Percentiles rank a stretch among this genome's conserved stretches.
phyloP scores from a whole-genome alignment of 257 asterid genomes.

The Solanum pinnatisectum region DNA sequence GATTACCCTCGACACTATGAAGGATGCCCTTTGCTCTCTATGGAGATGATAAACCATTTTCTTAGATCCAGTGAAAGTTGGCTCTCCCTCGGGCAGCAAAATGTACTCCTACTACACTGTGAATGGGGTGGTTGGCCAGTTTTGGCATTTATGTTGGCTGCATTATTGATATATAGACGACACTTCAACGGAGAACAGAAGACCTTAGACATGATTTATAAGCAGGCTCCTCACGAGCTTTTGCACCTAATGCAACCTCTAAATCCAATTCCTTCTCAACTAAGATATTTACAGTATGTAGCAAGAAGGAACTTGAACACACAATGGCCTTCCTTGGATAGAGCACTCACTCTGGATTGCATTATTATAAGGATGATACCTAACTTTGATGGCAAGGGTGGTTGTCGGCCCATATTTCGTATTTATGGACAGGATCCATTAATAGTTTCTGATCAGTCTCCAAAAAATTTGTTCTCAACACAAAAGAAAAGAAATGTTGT shows the following conservation, averaged over 20 bases:
- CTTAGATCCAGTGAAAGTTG: conserved; percentile 52
- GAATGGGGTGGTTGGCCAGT: conserved; percentile 44
- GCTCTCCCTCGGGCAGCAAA: conserved; percentile 47
- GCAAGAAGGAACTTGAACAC: conserved; percentile 45
- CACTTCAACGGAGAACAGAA: conserved; percentile 42
- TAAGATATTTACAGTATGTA: conserved; percentile 60
- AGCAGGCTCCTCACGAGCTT: conserved; percentile 47
- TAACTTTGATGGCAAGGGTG: conserved; percentile 38
- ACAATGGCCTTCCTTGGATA: conserved; percentile 47
- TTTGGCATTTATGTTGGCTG: conserved; percentile 51
- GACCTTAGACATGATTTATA: conserved; percentile 58
- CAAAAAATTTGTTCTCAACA: conserved; percentile 41
- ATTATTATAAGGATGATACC: conserved; percentile 44
- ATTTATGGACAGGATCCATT: conserved; percentile 50
- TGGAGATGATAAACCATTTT: conserved; percentile 59
- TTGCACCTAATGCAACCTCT: conserved; percentile 32
- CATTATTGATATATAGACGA: conserved; percentile 39
- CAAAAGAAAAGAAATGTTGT: conserved; percentile 24
- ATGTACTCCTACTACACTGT: conserved; percentile 60
- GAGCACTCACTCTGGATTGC: conserved; percentile 44
- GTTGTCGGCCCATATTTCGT: conserved; percentile 47
- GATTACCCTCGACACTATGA: conserved; percentile 37
- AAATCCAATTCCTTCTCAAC: conserved; percentile 63
- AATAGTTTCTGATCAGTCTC: conserved; percentile 38
- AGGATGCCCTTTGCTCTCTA: conserved; percentile 39